Base-by-base conservation (phyloP, 306 rosid species). In the Prinsepia uniflora region DNA sequence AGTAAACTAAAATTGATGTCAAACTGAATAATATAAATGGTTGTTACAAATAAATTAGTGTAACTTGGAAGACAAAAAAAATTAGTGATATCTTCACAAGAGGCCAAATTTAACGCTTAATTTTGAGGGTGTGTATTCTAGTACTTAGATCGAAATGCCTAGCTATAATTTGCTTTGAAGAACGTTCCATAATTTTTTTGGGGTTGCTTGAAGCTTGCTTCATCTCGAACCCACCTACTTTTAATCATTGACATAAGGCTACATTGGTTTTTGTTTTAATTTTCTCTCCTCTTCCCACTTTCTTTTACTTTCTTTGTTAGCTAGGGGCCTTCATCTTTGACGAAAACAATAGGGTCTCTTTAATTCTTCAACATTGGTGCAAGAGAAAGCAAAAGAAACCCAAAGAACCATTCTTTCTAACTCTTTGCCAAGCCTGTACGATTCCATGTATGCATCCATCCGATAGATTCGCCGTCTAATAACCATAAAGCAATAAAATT, bases 271-370 rank as follows among this genome's bases (percentile, higher is more conserved):
- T 68, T 5, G 44, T n/a, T n/a, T n/a, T n/a, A n/a, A 4, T 75
- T 67, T 59, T 48, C 72, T 60, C 39, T 30, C 34, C 7, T 15
- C 12, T 20, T 69, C 34, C 58, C 20, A 3, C 70, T 13, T 30
- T 72, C 34, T 73, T 52, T 86, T 78, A 71, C 91, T 81, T 82
- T 86, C 68, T 19, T 73, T 53, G 65, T 84, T 86, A 74, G 65
- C 84, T 86, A 74, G 85, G 82, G 77, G 78, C 76, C 81, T 82
- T 81, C 87, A 79, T 77, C 91, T 84, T 88, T 83, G 90, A 83
- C 83, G 70, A 84, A 71, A 76, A 78, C 75, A 79, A 73, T 19
- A 59, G 76, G 80, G 78, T 83, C 84, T 78, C 86, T 78, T 71
- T 72, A 39, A 22, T 68, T 71, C 65, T 75, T 18, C 79, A 56